Evolutionary conservation across 116 monocot genomes (phyloP).

Genomic region (Phalaenopsis hybrid): DNA sequence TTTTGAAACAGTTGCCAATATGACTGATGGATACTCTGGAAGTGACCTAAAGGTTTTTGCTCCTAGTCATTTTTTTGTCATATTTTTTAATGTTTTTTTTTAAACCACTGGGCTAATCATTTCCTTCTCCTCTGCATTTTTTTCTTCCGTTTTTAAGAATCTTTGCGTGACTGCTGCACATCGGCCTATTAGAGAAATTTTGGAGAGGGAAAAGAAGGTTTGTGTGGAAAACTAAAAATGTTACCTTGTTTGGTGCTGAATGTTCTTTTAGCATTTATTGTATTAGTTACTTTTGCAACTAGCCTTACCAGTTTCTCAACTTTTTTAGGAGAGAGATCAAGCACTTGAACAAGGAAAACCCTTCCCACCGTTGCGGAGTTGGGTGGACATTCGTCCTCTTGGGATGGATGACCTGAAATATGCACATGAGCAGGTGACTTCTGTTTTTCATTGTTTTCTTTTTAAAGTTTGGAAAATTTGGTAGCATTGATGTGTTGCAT

Average conservation of each 20-base stretch:
- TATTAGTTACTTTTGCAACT: neutral
- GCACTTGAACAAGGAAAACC: slow-evolving; percentile 29
- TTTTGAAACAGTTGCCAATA: slow-evolving; percentile 72
- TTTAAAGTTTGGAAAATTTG: neutral
- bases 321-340: slow-evolving; percentile 14
- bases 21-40: slow-evolving; percentile 99
- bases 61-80: neutral
- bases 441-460: neutral
- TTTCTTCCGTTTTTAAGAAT: slow-evolving; percentile 43
- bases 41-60: slow-evolving; percentile 81
- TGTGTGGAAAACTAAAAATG: neutral
- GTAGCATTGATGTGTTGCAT: neutral
- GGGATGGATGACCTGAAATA: slow-evolving; percentile 34
- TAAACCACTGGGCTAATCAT: neutral
- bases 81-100: neutral
- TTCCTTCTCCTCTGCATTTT: neutral
- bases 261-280: neutral
- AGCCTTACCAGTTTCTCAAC: neutral
- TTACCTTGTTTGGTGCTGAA: neutral
- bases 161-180: slow-evolving; percentile 92
- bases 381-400: slow-evolving; percentile 30
- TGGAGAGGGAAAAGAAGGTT: slow-evolving; percentile 92
- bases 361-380: slow-evolving; percentile 18
- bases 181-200: slow-evolving; percentile 85
- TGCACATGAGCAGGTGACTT: slow-evolving; percentile 44